Evolutionary conservation across 768 basidiomycete genomes (phyloP).

Genomic region (Tremella fuciformis): DNA sequence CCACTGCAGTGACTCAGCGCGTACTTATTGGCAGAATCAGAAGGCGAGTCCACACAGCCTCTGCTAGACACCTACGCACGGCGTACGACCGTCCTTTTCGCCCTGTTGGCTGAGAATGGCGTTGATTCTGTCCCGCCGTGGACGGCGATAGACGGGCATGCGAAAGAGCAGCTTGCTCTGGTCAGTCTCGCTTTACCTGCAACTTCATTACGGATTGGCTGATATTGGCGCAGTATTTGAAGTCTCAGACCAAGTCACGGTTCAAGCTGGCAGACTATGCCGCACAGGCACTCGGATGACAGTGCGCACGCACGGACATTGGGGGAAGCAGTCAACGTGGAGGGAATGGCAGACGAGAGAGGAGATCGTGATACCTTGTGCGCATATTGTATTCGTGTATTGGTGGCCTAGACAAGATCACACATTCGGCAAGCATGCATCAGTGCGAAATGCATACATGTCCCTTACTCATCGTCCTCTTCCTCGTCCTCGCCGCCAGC

Average conservation of each 20-base stretch:
- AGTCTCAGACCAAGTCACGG: background rate
- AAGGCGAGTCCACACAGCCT: conserved; percentile 18
- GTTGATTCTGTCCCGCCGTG: conserved; percentile 31
- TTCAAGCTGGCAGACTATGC: conserved; percentile 33
- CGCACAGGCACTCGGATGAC: conserved; percentile 14
- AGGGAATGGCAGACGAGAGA: too few relatives aligned
- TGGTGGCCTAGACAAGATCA: background rate
- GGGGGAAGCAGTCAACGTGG: too few relatives aligned
- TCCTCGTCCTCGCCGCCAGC: conserved; percentile 61
- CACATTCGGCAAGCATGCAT: too few relatives aligned
- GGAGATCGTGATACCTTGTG: background rate
- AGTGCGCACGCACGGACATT: too few relatives aligned
- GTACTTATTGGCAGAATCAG: conserved; percentile 16
- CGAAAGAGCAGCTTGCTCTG: conserved; percentile 29
- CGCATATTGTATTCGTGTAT: conserved; percentile 1
- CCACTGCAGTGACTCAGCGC: background rate
- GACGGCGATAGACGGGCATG: conserved; percentile 29
- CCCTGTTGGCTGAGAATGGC: conserved; percentile 22
- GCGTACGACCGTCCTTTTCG: conserved; percentile 24
- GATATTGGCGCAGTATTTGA: conserved; percentile 8
- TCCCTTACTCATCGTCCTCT: conserved; percentile 48
- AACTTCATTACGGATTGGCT: background rate
- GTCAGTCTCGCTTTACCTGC: conserved; percentile 15
- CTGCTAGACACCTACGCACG: conserved; percentile 27
- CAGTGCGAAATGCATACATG: too few relatives aligned